Evolutionary conservation across 106 monocot genomes (phyloP).

Genomic region (Agapanthus africanus): DNA sequence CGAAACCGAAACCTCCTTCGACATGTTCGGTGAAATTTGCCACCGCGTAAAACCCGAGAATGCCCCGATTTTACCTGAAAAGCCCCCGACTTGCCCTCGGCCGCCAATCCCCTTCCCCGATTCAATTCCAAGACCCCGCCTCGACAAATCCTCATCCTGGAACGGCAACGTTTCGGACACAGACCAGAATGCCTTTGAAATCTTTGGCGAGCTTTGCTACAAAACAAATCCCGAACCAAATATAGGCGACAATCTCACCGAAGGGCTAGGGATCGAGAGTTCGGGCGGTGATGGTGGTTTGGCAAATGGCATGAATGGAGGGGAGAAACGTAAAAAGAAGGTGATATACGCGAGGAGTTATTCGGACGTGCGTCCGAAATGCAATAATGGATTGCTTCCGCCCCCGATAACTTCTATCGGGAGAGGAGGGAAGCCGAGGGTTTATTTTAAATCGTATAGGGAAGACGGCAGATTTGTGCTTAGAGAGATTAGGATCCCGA

Average conservation of each 20-base stretch:
- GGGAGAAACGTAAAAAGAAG: background rate
- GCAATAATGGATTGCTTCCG: constrained; percentile 20
- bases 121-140: background rate
- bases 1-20: constrained; percentile 14
- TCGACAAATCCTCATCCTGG: constrained; percentile 10
- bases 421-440: constrained; percentile 34
- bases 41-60: background rate
- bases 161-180: constrained; percentile 1
- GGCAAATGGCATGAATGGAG: background rate
- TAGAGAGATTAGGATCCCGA: constrained; percentile 39
- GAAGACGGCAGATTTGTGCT: constrained; percentile 13
- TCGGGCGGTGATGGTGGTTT: background rate
- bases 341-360: constrained; percentile 16
- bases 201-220: constrained; percentile 28
- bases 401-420: constrained; percentile 45
- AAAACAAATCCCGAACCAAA: background rate
- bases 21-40: constrained; percentile 23
- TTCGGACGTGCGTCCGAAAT: constrained; percentile 11
- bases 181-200: constrained; percentile 9
- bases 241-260: background rate
- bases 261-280: background rate
- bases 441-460: constrained; percentile 23
- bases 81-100: too few relatives aligned
- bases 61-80: too few relatives aligned
- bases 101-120: background rate